These are phyloP conservation scores for Metschnikowia chrysomelidarum DNA, from an alignment of 805 yeast species.

Conservation along the genomic window DNA sequence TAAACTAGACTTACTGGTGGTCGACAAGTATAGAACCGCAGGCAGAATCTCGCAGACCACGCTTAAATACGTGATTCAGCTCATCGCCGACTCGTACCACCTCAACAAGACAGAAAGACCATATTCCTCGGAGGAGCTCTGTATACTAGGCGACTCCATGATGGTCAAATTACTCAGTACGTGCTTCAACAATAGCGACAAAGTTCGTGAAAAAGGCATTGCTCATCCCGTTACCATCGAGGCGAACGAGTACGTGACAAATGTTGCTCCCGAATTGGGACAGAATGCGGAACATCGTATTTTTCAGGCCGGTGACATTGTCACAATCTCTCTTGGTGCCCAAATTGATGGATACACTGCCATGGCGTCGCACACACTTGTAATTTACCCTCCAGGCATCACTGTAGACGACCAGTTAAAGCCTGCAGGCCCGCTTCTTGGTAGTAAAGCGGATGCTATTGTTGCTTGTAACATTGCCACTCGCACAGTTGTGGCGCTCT, in stretches of 20 bases:
- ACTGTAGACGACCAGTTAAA: slow-evolving; percentile 31
- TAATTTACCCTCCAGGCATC: slow-evolving; percentile 68
- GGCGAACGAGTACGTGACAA: slow-evolving; percentile 71
- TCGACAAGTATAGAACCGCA: slow-evolving; percentile 84
- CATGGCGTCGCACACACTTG: slow-evolving; percentile 80
- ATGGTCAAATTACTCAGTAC: slow-evolving; percentile 56
- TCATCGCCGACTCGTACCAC: slow-evolving; percentile 76
- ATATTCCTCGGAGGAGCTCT: slow-evolving; percentile 64
- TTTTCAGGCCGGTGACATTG: slow-evolving; percentile 76
- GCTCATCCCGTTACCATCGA: slow-evolving; percentile 90
- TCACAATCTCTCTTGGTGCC: slow-evolving; percentile 81
- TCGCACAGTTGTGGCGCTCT: slow-evolving; percentile 76
- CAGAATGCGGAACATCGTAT: slow-evolving; percentile 43
- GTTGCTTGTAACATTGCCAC: slow-evolving; percentile 88
- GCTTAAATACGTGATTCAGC: slow-evolving; percentile 58
- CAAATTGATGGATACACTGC: slow-evolving; percentile 96
- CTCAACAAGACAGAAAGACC: slow-evolving; percentile 44
- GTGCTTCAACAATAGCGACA: slow-evolving; percentile 54
- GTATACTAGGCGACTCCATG: slow-evolving; percentile 79
- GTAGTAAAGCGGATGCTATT: slow-evolving; percentile 83
- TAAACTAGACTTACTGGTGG: slow-evolving; percentile 54
- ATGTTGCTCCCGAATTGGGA: slow-evolving; percentile 85
- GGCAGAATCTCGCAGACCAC: slow-evolving; percentile 89
- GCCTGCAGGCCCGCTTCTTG: slow-evolving; percentile 79
- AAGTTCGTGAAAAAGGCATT: slow-evolving; percentile 82